Evolutionary conservation across 2,329 filamentous ascomycete species (phyloP), one percentile per base, ranked within the genome.

Genomic region (Cercospora beticola): DNA sequence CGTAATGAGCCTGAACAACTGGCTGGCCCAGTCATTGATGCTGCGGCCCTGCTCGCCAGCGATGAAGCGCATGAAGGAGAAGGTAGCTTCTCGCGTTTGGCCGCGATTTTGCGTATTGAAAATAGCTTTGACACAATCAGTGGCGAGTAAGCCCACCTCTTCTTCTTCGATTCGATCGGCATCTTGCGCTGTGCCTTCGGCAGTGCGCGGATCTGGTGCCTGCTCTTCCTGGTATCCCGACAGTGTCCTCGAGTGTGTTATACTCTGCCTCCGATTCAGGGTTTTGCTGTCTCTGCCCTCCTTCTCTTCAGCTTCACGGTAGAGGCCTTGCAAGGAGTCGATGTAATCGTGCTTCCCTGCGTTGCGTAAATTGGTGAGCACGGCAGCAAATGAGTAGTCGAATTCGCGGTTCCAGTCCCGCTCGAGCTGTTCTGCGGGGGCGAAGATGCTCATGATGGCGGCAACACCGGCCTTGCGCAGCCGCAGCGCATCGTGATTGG

Each of bases 161-260:
- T 97, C 90, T 80, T 98, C 94, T 1, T 93, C 94, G 69, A 95
- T 83, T 78, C 90, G 92, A 80, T 98, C 95, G 28, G 93, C 93
- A 77, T 97, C 94, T 26, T 90, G 90, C 0, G 92, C 91, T 0
- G 92, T 93, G 65, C 90, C 92, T 0, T 91, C 88, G n/a, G 93
- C 87, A 26, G 92, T 91, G 10, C 85, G 79, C 10, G 86, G 82
- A 62, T 88, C 86, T 54, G 91, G 86, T 70, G 91, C 91, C 5
- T 69, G 69, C 64, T 89, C 86, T 52, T 89, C 87, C 61, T 83
- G 69, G 43, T 68, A 60, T 40, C 69, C 84, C 0, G 80, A 81
- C 0, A 89, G 89, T 58, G 91, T 94, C 66, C 87, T 86, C 8
- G 93, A 90, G 0, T 93, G 96, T 21, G 91, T 90, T 57, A 91